Evolutionary conservation across 225 moss, liverwort and hornwort genomes (phyloP).

Genomic region (Polytrichum formosum): DNA sequence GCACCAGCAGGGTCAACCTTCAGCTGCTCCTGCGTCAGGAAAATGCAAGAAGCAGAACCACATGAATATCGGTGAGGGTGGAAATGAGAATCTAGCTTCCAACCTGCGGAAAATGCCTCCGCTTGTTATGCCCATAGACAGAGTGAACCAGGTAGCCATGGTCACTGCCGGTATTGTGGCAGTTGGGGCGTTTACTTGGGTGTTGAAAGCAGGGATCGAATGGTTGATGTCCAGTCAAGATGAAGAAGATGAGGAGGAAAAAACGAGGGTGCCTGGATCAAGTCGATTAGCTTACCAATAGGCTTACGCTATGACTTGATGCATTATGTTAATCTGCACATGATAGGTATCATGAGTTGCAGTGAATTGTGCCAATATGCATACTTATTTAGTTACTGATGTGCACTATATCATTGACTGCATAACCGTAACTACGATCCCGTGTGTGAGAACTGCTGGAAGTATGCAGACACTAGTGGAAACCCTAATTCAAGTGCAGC

Average conservation of each 20-base stretch:
- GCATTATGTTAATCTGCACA: not conserved
- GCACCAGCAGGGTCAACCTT: not conserved
- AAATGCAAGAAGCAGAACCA: too few species aligned
- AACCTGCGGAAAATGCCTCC: not conserved
- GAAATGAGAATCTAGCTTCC: not conserved
- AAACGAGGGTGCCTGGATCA: not conserved
- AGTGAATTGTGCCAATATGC: not conserved
- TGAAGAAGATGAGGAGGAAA: not conserved
- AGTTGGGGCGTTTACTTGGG: not conserved
- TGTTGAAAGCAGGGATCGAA: not conserved
- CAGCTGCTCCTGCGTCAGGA: too few species aligned
- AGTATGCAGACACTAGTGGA: too few species aligned
- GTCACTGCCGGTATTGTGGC: not conserved
- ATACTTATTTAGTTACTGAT: not conserved
- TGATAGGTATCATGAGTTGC: not conserved
- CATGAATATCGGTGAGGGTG: too few species aligned
- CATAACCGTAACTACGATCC: not conserved
- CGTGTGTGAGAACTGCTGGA: too few species aligned
- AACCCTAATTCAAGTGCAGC: too few species aligned
- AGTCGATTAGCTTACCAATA: too few species aligned
- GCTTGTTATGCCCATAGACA: slow-evolving; percentile 3
- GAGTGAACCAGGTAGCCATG: not conserved
- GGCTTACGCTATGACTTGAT: not conserved
- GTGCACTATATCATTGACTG: not conserved
- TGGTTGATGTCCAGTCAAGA: not conserved